Base-by-base conservation (phyloP, 495 filamentous ascomycete species). In the Parathielavia appendiculata region DNA sequence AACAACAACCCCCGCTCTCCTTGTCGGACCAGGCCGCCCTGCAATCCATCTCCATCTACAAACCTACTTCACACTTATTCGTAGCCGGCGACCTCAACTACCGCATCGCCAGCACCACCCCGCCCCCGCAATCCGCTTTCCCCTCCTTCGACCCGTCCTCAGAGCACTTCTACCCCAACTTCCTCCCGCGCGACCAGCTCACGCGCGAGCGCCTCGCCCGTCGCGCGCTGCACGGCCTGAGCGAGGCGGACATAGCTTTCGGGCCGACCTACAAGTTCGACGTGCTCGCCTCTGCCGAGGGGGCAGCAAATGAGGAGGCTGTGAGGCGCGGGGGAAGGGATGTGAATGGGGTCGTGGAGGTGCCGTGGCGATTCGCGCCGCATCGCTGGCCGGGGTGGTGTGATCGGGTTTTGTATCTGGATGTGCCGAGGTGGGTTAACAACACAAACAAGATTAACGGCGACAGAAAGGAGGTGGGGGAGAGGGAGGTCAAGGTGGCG, bases 11-110 rank as follows among this genome's bases (percentile, higher is more conserved):
- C 10, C 0, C 41, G 12, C 56, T 63, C 19, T 39, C 53, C 16
- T 30, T 59, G 1, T 41, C 52, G 16, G 46, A 69, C 36, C 47
- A 39, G 30, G 51, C 54, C 44, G 53, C 62, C 14, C 62, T 78
- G 17, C 76, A 73, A 16, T 54, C 74, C 39, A 62, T 73, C 30
- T 74, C 74, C 50, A 81, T 97, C 59, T 97, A 89, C 74, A 80
- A 81, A 32, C 84, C 89, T 2, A 79, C 79, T 9, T 81, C 84
- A n/a, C 84, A 92, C 66, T 73, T 96, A 23, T 93, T 97, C 70
- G 66, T 98, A 35, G 84, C 86, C 1, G 93, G 93, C 48, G 93
- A 98, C 71, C 80, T 98, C 52, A 98, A 98, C 75, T 98, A 98
- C 74, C 88, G 93, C 62, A 91, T 92, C 12, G 79, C 81, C 9